Base-by-base conservation (phyloP, 371 early-diverging fungal genomes). In the Gilbertella persicaria region DNA sequence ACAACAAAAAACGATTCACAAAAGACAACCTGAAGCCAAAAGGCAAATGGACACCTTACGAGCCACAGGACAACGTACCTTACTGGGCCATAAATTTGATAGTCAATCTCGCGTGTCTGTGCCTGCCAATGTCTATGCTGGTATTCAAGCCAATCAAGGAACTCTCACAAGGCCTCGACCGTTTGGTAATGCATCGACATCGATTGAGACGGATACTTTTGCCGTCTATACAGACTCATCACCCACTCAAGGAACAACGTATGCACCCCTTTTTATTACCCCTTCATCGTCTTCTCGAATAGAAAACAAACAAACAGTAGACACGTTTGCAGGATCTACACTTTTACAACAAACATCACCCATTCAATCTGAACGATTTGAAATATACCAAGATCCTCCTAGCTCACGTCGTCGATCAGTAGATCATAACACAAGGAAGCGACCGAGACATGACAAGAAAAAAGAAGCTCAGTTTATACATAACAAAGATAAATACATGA, bases 221-320 rank as follows among this genome's bases (percentile, higher is more conserved):
- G 12, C 44, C 4, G 58, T 42, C 0, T 35, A 35, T 30, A 40
- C 16, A 5, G 63, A 62, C 1, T 45, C 64, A 8, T 41, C 49
- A 38, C 21, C 41, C 8, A 19, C 40, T 7, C 30, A 62, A 57
- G 53, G 25, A 57, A 49, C 20, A 50, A 44, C 24, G 14, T 39
- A 45, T 16, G 41, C 42, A 42, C 5, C 42, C 71, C 69, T 69
- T 36, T 50, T 36, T 44, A 77, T 72, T 26, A 66, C 69, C 23
- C 61, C 66, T 17, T 45, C 25, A 21, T 24, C 45, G 8, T 20
- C 44, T 17, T 59, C 62, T 8, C 66, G 70, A 19, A 69, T 76
- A 43, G 87, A 88, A 64, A 86, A 86, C 35, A 46, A 63, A 2
- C 42, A 49, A 2, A 62, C 76, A 12, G 57, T 76, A 1, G 71